Evolutionary conservation across 2,329 filamentous ascomycete species (phyloP).

Genomic region (Exserohilum rostratum): DNA sequence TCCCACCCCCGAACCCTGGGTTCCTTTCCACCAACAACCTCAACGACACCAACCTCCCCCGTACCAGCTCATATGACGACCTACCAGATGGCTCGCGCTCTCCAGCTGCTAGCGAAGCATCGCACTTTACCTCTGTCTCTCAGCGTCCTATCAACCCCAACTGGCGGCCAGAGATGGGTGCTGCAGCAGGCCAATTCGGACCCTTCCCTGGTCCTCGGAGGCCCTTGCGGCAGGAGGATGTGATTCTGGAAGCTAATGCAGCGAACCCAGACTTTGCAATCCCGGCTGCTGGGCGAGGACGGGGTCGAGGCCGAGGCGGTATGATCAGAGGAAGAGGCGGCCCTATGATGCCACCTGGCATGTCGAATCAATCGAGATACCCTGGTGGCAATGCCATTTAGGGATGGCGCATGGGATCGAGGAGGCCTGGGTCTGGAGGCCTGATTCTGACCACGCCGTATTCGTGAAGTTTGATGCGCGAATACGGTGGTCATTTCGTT

Average conservation of each 20-base stretch:
- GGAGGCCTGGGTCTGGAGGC: too few relatives aligned
- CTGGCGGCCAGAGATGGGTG: constrained; percentile 67
- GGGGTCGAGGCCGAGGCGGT: constrained; percentile 40
- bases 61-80: constrained; percentile 66
- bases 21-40: constrained; percentile 32
- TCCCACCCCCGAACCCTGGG: constrained; percentile 36
- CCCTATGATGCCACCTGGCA: constrained; percentile 34
- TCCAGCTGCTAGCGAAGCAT: constrained; percentile 75
- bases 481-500: neutral
- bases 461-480: too few relatives aligned
- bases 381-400: constrained; percentile 43
- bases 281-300: constrained; percentile 54
- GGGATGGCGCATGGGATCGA: constrained; percentile 8
- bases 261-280: constrained; percentile 87
- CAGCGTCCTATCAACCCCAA: constrained; percentile 87
- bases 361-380: constrained; percentile 42
- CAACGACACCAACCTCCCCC: constrained; percentile 45
- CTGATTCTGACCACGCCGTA: too few relatives aligned
- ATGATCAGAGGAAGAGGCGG: constrained; percentile 34
- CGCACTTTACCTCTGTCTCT: constrained; percentile 87
- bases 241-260: constrained; percentile 66
- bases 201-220: constrained; percentile 37
- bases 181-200: constrained; percentile 47
- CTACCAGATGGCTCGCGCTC: constrained; percentile 68
- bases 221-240: constrained; percentile 65